Conservation (phyloP, 2,329 filamentous ascomycete genomes). For the Akanthomyces lecanii region DNA sequence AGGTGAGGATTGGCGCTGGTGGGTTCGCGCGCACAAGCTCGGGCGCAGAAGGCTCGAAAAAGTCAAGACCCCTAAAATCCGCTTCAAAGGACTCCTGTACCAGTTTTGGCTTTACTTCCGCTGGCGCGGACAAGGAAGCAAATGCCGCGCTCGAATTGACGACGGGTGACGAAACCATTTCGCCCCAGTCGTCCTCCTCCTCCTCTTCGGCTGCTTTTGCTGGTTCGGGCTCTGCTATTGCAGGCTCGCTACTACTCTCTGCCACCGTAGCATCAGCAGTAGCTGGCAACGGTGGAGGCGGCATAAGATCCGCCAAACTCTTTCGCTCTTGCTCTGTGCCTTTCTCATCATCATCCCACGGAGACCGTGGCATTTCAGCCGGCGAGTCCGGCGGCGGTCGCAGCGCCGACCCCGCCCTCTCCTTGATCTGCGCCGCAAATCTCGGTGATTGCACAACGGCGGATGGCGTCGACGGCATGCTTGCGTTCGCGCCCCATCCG, state of each 20-base stretch:
- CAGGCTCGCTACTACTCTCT: background rate
- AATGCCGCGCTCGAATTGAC: background rate
- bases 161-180: slow-evolving; percentile 47
- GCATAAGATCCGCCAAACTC: slow-evolving; percentile 20
- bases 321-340: background rate
- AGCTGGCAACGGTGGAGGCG: slow-evolving; percentile 5
- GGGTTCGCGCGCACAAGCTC: background rate
- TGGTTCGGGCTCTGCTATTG: background rate
- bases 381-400: background rate
- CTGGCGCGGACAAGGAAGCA: background rate
- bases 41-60: background rate
- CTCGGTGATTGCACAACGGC: slow-evolving; percentile 1
- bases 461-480: slow-evolving; percentile 7
- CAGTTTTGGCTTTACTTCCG: background rate
- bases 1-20: slow-evolving; percentile 3
- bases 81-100: background rate
- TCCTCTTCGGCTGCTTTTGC: slow-evolving; percentile 28
- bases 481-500: slow-evolving; percentile 28
- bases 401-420: background rate
- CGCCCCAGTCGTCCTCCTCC: slow-evolving; percentile 57
- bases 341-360: slow-evolving; percentile 6
- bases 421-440: slow-evolving; percentile 1
- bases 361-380: slow-evolving; percentile 8
- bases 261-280: background rate
- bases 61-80: background rate